Evolutionary conservation across 2,329 filamentous ascomycete genomes (phyloP), one percentile per base, ranked within the genome.

Genomic region (Pyrenophora seminiperda): DNA sequence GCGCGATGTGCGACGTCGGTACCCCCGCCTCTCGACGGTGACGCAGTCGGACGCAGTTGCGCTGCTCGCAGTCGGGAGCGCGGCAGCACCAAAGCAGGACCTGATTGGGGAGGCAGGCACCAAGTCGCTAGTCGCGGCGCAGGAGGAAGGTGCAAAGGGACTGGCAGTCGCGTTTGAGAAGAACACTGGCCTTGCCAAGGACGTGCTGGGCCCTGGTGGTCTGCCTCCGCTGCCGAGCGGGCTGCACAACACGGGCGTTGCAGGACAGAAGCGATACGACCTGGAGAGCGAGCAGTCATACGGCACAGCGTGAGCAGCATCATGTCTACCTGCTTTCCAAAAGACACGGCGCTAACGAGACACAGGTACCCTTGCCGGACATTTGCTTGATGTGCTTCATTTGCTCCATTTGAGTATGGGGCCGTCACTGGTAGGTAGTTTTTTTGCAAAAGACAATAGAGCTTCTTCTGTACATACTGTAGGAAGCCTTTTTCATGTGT

Each of bases 181-280:
- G 73, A 82, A 85, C 62, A 80, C 76, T 61, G 76, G 71, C 31
- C 76, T 78, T 33, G 76, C 72, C 30, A 75, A 80, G 63, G 78
- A 79, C 58, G 83, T 92, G 48, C 73, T 97, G 56, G 86, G 89
- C 42, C 81, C 88, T 36, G 81, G 88, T 65, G 92, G 93, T 1
- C 74, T 99, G 75, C 94, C 94, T 49, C 94, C 94, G n/a, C 76
- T 89, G 67, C 94, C 93, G 13, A 86, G 85, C 66, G 87, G 89
- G n/a, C 76, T 86, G 73, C 83, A 75, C 59, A 51, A 78, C 61
- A 64, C 80, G 18, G 49, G 46, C 50, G 80, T 81, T 34, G 71
- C 79, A 54, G 84, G 84, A 77, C 80, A 85, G 68, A 84, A 87
- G 69, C 85, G 91, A 73, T 84, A 87, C 75, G 85, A 95, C 66